These are phyloP conservation scores for Cylindrodendrum hubeiense DNA, from an alignment of 2,329 filamentous ascomycete genomes.

Conservation along the genomic window DNA sequence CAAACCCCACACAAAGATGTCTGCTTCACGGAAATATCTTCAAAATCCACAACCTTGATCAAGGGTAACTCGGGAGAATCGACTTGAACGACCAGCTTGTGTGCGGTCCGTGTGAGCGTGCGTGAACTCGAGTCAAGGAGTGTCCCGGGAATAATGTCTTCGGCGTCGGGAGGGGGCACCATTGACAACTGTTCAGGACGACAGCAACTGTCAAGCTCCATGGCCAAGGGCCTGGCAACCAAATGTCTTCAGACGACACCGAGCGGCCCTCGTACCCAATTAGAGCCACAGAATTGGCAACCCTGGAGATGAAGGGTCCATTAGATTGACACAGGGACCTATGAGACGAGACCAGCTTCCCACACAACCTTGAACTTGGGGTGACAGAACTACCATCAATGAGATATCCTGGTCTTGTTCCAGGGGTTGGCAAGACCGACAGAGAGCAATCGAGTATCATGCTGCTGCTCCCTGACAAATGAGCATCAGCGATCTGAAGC, in stretches of 20 bases:
- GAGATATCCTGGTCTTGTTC: background rate
- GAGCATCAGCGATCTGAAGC: too few relatives aligned
- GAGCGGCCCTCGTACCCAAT: conserved; percentile 7
- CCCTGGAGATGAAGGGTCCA: conserved; percentile 26
- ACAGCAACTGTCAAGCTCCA: conserved; percentile 9
- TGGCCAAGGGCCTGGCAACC: conserved; percentile 10
- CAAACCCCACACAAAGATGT: background rate
- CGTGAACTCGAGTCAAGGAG: background rate
- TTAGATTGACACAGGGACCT: conserved; percentile 9
- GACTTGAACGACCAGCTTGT: background rate
- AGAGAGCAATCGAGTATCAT: background rate
- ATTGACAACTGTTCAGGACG: background rate
- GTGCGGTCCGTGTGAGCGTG: background rate
- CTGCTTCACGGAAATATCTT: background rate
- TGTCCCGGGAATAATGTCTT: background rate
- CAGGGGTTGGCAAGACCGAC: background rate
- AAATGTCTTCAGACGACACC: conserved; percentile 20
- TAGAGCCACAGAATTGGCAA: conserved; percentile 27
- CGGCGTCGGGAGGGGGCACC: background rate
- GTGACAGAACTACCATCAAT: background rate
- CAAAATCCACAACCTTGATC: background rate
- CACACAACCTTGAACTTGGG: background rate
- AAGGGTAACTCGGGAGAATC: background rate
- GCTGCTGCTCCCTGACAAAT: background rate
- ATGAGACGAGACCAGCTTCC: background rate